Evolutionary conservation across 352 stramenopile genomes (phyloP).

Genomic region (Phytophthora sansomeana): DNA sequence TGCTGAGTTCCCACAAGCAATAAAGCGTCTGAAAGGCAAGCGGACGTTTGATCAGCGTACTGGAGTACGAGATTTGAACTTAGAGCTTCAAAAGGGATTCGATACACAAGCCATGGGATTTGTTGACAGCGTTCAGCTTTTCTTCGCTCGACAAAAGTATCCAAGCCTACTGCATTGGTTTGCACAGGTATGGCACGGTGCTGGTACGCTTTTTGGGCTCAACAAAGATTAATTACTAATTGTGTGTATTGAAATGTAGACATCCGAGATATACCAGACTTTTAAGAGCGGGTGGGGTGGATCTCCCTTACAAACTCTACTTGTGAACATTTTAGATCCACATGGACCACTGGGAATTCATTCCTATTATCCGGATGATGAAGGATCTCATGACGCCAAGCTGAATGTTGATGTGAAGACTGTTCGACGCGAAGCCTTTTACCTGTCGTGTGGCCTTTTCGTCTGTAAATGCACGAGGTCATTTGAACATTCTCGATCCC

Average conservation of each 20-base stretch:
- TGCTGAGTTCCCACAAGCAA: constrained; percentile 69
- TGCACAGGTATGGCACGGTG: constrained; percentile 70
- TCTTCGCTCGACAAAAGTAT: constrained; percentile 87
- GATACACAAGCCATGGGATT: constrained; percentile 59
- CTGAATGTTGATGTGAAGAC: constrained; percentile 47
- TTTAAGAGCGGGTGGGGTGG: constrained; percentile 61
- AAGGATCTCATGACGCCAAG: constrained; percentile 1
- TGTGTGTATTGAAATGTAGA: constrained; percentile 48
- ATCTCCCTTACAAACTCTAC: constrained; percentile 72
- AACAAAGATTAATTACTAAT: constrained; percentile 2
- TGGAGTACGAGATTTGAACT: constrained; percentile 27
- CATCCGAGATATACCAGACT: constrained; percentile 81
- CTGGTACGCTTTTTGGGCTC: neutral
- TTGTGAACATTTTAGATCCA: constrained; percentile 83
- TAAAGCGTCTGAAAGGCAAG: constrained; percentile 38
- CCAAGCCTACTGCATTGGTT: constrained; percentile 87
- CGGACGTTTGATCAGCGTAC: constrained; percentile 4
- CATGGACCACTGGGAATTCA: constrained; percentile 82
- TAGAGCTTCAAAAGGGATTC: constrained; percentile 42
- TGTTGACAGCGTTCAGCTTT: constrained; percentile 78
- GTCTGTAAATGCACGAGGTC: constrained; percentile 66
- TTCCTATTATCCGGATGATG: constrained; percentile 78
- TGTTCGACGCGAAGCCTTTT: constrained; percentile 81
- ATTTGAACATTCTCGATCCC: constrained; percentile 61
- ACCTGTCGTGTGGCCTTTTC: constrained; percentile 78